Evolutionary conservation across 305 asterid species (phyloP), one percentile per base, ranked within the genome.

Genomic region (Vinca major): DNA sequence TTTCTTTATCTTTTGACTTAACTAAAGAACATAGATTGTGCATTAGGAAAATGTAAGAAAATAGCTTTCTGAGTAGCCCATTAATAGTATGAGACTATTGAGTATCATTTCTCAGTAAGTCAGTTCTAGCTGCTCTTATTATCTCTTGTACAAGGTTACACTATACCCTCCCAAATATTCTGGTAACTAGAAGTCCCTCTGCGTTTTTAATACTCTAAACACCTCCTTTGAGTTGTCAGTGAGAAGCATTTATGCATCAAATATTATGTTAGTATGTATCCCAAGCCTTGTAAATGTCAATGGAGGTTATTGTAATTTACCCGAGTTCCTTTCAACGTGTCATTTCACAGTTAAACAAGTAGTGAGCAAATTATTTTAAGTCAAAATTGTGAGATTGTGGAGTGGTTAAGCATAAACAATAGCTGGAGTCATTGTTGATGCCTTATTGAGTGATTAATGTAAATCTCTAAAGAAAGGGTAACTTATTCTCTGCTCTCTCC

Each of bases 11-110:
- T 12, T 7, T 36, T 33, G 63, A 57, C 7, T 57, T 57, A 58
- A 58, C 45, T 13, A 88, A 88, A 86, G 84, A 11, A 4, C 51
- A 47, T 47, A 47, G 51, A 14, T 47, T 4, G 51, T 47, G 51
- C 12, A 11, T 0, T 26, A 45, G 49, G 11, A 45, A 41, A 41
- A 41, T 41, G 44, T 41, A 8, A 1, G 4, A 52, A n/a, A 52
- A 52, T 52, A 52, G 57, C 16, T n/a, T 52, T 50, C 55, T 50
- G 20, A 50, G 4, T 16, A 50, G 20, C 49, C 49, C 49, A 5
- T 44, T 1, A 5, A 14, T 26, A 26, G 33, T 26, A 26, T 26
- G 33, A 26, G 20, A 14, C 0, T 16, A 16, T 36, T 33, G 63
- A 20, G 20, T 50, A 16, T 50, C 55, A 50, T 16, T 50, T 50